Percentiles rank a stretch among this genome's conserved stretches.
Evolutionary conservation across 805 yeast genomes (phyloP).

Genomic region (Gaillardinia entomophila): DNA sequence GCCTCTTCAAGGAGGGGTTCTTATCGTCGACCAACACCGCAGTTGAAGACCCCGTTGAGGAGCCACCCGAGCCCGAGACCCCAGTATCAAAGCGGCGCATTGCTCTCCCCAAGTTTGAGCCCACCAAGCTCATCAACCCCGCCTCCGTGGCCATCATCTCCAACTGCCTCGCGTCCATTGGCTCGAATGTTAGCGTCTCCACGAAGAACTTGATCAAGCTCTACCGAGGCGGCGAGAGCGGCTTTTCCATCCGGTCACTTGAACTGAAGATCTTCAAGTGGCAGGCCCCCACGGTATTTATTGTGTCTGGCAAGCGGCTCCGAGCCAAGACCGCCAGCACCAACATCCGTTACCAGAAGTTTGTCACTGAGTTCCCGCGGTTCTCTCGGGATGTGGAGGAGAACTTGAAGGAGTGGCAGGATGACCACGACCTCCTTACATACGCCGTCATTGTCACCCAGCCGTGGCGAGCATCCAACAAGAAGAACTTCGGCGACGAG

Average conservation of each 20-base stretch:
- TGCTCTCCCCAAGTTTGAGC: slow-evolving; percentile 8
- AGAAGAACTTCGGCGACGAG: slow-evolving; percentile 64
- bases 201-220: slow-evolving; percentile 50
- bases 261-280: slow-evolving; percentile 83
- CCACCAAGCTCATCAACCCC: slow-evolving; percentile 35
- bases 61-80: neutral
- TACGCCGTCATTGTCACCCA: slow-evolving; percentile 61
- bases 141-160: slow-evolving; percentile 36
- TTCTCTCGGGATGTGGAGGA: slow-evolving; percentile 23
- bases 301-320: slow-evolving; percentile 61
- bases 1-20: slow-evolving; percentile 28
- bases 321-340: slow-evolving; percentile 24
- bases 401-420: slow-evolving; percentile 25
- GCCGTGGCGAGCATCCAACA: slow-evolving; percentile 77
- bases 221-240: slow-evolving; percentile 68
- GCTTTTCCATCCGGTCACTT: slow-evolving; percentile 83
- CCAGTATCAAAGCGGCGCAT: neutral
- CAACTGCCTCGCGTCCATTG: slow-evolving; percentile 17
- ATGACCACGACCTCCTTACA: slow-evolving; percentile 38
- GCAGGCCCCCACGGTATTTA: slow-evolving; percentile 76
- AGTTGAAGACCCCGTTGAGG: neutral
- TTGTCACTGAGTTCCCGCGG: slow-evolving; percentile 43
- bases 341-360: slow-evolving; percentile 45
- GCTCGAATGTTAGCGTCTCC: slow-evolving; percentile 31
- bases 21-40: slow-evolving; percentile 1